Percentiles rank a stretch among this genome's conserved stretches.
Conservation (phyloP, 1,284 basidiomycete genomes). For the Irpex sp. region DNA sequence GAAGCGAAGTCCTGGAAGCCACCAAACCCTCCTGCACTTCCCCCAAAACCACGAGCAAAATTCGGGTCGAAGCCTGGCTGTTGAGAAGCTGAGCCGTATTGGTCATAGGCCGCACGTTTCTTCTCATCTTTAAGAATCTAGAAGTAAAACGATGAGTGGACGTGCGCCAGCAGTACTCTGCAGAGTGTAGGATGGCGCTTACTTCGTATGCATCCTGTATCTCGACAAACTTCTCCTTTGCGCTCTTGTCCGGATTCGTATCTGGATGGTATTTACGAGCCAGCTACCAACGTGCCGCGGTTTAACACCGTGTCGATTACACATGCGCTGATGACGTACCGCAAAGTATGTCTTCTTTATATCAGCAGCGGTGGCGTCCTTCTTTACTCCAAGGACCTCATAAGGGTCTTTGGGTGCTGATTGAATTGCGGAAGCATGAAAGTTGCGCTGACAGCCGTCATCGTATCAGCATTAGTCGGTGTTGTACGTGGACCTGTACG, state of each 20-base stretch:
- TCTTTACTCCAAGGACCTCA: constrained; percentile 82
- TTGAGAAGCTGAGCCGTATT: constrained; percentile 92
- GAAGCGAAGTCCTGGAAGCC: constrained; percentile 69
- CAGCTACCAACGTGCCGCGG: constrained; percentile 50
- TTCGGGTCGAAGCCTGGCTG: constrained; percentile 93
- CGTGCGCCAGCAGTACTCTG: constrained; percentile 5
- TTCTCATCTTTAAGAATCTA: constrained; percentile 92
- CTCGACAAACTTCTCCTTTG: constrained; percentile 93
- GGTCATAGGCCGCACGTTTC: constrained; percentile 91
- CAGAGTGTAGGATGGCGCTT: constrained; percentile 28
- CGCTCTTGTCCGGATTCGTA: constrained; percentile 89
- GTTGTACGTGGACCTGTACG: neutral
- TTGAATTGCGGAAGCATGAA: constrained; percentile 66
- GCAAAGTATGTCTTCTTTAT: constrained; percentile 98
- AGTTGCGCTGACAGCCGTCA: constrained; percentile 48
- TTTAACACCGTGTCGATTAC: neutral
- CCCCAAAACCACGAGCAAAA: constrained; percentile 49
- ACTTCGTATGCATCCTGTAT: constrained; percentile 98
- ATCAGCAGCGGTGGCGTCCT: constrained; percentile 81
- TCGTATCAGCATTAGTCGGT: neutral
- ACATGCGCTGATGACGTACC: constrained; percentile 42
- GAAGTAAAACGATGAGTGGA: constrained; percentile 8
- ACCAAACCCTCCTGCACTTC: constrained; percentile 51
- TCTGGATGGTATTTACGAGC: constrained; percentile 99
- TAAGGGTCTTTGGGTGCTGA: constrained; percentile 87